These are phyloP conservation scores for Talaromyces borbonicus DNA, from an alignment of 495 filamentous ascomycete species.

Conservation along the genomic window DNA sequence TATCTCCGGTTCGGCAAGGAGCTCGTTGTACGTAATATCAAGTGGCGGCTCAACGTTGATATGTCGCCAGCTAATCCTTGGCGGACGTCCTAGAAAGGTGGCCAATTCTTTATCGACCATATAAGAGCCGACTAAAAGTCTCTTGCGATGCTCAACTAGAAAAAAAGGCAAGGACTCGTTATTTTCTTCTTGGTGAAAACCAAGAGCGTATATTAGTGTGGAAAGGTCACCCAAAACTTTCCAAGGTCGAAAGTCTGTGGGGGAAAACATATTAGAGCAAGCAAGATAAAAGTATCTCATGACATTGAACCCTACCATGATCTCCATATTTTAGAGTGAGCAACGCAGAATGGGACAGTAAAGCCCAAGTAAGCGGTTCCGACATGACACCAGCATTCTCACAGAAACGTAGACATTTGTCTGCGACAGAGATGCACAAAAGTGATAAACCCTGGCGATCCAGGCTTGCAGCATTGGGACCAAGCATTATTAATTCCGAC, in stretches of 20 bases:
- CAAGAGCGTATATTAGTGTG: constrained; percentile 24
- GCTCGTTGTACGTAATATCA: constrained; percentile 32
- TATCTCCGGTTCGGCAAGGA: constrained; percentile 29
- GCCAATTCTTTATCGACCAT: constrained; percentile 30
- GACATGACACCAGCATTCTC: constrained; percentile 17
- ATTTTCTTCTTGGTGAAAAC: constrained; percentile 32
- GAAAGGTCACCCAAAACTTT: constrained; percentile 10
- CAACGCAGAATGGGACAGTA: constrained; percentile 16
- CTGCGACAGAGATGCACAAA: constrained; percentile 12
- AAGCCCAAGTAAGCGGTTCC: constrained; percentile 16
- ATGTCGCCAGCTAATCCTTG: constrained; percentile 32
- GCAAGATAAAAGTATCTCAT: not conserved
- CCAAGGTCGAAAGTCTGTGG: constrained; percentile 12
- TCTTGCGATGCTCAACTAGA: constrained; percentile 29
- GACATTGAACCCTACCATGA: constrained; percentile 13
- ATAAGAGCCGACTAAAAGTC: constrained; percentile 32
- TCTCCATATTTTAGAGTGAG: constrained; percentile 17
- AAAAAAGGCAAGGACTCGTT: constrained; percentile 24
- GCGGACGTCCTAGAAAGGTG: constrained; percentile 38
- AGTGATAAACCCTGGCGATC: constrained; percentile 10
- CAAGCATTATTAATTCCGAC: constrained; percentile 5
- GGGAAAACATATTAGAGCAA: constrained; percentile 15
- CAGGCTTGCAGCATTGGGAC: constrained; percentile 1
- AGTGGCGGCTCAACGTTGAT: constrained; percentile 37
- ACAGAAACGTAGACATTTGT: constrained; percentile 24